Conservation (phyloP, 208 protist genomes). For the Tritrichomonas foetus region DNA sequence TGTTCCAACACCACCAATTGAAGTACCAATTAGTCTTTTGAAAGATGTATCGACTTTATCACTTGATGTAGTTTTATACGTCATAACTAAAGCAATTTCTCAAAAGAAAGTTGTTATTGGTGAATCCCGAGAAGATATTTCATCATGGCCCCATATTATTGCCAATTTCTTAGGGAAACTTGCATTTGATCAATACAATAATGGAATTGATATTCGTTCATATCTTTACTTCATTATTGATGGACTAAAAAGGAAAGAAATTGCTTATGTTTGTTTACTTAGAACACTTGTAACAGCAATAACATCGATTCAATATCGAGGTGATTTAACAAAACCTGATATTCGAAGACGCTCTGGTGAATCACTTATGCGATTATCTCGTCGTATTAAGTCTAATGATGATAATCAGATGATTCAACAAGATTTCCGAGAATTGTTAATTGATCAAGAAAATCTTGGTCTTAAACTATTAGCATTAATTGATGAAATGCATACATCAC, state of each 20-base stretch:
- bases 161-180: too few relatives aligned
- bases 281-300: not conserved
- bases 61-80: not conserved
- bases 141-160: too few relatives aligned
- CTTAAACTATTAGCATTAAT: not conserved
- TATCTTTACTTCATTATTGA: too few relatives aligned
- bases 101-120: too few relatives aligned
- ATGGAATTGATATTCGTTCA: too few relatives aligned
- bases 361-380: not conserved
- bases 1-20: not conserved
- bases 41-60: not conserved
- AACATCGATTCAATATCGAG: not conserved
- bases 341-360: not conserved
- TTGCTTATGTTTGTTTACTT: not conserved
- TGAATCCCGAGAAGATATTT: not conserved
- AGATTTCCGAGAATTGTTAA: not conserved
- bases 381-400: not conserved
- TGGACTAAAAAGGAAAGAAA: not conserved
- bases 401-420: not conserved
- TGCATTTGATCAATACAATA: too few relatives aligned
- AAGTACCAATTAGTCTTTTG: not conserved
- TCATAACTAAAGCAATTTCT: not conserved
- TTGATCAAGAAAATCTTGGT: not conserved
- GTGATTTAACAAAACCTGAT: not conserved
- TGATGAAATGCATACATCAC: not conserved